A percentile compares a stretch with the other conserved stretches of the same genome.
These are phyloP conservation scores for Pseudogymnoascus sp. DNA, from an alignment of 2,329 filamentous ascomycete species.

Conservation along the genomic window DNA sequence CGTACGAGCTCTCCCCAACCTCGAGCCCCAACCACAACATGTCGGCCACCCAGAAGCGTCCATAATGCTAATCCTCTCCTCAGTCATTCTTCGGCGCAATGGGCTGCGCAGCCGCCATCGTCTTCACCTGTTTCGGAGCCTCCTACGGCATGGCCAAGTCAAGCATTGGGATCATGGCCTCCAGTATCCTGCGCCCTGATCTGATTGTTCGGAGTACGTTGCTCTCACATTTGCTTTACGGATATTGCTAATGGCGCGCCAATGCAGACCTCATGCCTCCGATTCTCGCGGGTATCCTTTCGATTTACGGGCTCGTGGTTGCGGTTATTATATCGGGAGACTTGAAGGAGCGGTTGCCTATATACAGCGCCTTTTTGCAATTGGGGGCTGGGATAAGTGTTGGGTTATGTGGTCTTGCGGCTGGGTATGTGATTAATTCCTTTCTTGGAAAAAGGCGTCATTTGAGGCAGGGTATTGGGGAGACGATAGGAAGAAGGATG, in stretches of 20 bases:
- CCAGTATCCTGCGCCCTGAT: slow-evolving; percentile 94
- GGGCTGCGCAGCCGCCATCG: slow-evolving; percentile 85
- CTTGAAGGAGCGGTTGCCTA: slow-evolving; percentile 57
- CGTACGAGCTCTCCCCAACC: neutral
- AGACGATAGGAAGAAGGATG: neutral
- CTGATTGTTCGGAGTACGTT: slow-evolving; percentile 93
- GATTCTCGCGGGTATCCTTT: slow-evolving; percentile 99
- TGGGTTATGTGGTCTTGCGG: slow-evolving; percentile 41
- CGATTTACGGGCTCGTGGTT: slow-evolving; percentile 88
- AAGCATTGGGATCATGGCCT: slow-evolving; percentile 90
- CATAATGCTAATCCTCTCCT: neutral
- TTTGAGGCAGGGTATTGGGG: neutral
- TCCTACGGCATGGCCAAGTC: slow-evolving; percentile 98
- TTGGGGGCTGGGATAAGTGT: slow-evolving; percentile 72
- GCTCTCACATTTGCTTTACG: neutral
- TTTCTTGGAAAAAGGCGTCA: neutral
- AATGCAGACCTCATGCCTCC: slow-evolving; percentile 86
- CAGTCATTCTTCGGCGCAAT: slow-evolving; percentile 88
- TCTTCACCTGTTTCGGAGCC: slow-evolving; percentile 76
- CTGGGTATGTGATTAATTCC: neutral
- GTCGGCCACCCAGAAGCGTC: neutral
- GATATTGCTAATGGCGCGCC: slow-evolving; percentile 4
- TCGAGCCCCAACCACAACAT: neutral
- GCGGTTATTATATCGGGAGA: slow-evolving; percentile 74
- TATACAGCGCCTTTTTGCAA: slow-evolving; percentile 75